Evolutionary conservation across 2,329 filamentous ascomycete species (phyloP), one percentile per base, ranked within the genome.

Genomic region (Fusarium foetens): DNA sequence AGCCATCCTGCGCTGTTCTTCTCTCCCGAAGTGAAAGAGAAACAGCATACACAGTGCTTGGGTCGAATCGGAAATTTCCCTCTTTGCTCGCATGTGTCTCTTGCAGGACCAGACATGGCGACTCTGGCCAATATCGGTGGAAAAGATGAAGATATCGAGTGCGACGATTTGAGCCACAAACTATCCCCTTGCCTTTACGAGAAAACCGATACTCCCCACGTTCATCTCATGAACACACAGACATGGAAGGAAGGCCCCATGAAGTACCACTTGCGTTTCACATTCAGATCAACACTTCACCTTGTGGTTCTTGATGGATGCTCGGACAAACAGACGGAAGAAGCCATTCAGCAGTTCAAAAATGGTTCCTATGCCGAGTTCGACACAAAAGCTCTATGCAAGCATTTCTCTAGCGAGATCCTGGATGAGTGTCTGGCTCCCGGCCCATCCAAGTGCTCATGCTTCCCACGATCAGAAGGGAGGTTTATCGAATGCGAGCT

Each of bases 1-100:
- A 9, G 16, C 2, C 67, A 70, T 8, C 58, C 54, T 4, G 38
- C 39, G 9, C 53, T 70, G 31, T 65, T 68, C 29, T 70, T 70
- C 9, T 35, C 54, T 3, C 66, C 39, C 5, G n/a, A n/a, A 1
- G 55, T 41, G 17, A 33, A 38, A 3, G 36, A 6, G 33, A 33
- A 64, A 29, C 36, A 57, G 2, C 49, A 54, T 14, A 27, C 29
- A 2, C 29, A 38, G 17, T 70, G 64, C 29, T 19, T 70, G 33
- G 67, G 67, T 11, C 49, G 42, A 19, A 41, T 39, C 8, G 59
- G 64, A 13, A 8, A 16, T 11, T 48, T 60, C 14, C 17, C 21
- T 6, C 23, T 70, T 3, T 70, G 54, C 25, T 52, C 59, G 11
- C 67, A 68, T 21, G 4, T 4, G n/a, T 48, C 51, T 4, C 2